These are phyloP conservation scores for Colletotrichum sp. DNA, from an alignment of 2,329 filamentous ascomycete species.

Conservation along the genomic window DNA sequence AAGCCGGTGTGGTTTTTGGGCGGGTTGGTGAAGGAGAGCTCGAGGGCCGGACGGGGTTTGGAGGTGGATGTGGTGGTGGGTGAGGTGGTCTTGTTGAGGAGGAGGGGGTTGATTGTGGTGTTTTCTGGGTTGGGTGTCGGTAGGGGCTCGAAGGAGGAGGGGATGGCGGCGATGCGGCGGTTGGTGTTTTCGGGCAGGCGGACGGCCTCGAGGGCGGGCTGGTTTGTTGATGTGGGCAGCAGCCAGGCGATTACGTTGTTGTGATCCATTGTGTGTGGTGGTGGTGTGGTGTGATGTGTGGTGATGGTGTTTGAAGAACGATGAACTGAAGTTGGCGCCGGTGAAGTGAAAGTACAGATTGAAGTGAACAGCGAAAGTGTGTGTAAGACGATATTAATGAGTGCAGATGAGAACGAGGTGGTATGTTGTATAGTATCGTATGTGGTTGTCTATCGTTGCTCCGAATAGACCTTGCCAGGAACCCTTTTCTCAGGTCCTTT, in stretches of 20 bases:
- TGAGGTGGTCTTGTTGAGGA: not conserved
- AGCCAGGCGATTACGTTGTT: constrained; percentile 23
- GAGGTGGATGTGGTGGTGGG: not conserved
- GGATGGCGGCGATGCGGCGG: constrained; percentile 11
- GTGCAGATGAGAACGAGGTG: not conserved
- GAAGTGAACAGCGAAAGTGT: not conserved
- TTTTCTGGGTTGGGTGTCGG: not conserved
- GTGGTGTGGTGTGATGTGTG: not conserved
- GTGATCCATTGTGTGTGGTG: not conserved
- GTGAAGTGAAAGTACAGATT: not conserved
- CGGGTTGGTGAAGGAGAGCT: constrained; percentile 37
- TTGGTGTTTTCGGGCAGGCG: constrained; percentile 13
- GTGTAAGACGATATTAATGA: not conserved
- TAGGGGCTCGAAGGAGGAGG: constrained; percentile 1
- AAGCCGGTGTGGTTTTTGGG: constrained; percentile 41
- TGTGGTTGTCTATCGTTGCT: not conserved
- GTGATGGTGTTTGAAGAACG: not conserved
- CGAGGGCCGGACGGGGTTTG: constrained; percentile 31
- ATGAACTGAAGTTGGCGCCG: not conserved
- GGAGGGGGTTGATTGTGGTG: constrained; percentile 13
- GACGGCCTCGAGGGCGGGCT: constrained; percentile 15
- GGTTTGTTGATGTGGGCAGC: constrained; percentile 19
- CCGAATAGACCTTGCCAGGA: not conserved
- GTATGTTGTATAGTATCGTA: not conserved
- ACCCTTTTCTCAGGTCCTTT: not conserved